Base-by-base conservation (phyloP, 495 filamentous ascomycete species). In the Elaphomyces granulatus region DNA sequence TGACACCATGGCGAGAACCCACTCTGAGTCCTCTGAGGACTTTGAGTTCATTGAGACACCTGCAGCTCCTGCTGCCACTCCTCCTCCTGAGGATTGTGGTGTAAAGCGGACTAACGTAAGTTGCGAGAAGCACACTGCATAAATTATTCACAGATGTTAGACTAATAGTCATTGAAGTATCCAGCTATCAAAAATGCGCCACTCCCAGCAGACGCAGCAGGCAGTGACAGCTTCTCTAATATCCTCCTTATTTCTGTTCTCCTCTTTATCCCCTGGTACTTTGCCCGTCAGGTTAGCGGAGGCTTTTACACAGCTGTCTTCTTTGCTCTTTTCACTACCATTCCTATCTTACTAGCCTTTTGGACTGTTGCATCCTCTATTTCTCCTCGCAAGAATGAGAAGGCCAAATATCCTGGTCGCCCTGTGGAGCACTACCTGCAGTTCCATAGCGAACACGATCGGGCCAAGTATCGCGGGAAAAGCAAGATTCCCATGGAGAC, bases 41-140 rank as follows among this genome's bases (percentile, higher is more conserved):
- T 77, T 80, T 56, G 77, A 80, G 57, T 80, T 74, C 58, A 72
- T 80, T 39, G 60, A 74, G 46, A 81, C 77, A 42, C 77, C 77
- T 42, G 56, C 70, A 34, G 75, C 71, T 43, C 59, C 66, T 15
- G 57, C 58, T 20, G 64, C 63, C 23, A 55, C 54, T 26, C 61
- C 64, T 9, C 59, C 68, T 21, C 43, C 59, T 9, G 60, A 68
- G 37, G 58, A 72, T 35, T 75, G 65, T 47, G 74, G 74, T 39
- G 74, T 78, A 21, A 52, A 63, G 36, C 75, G 71, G 14, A 78
- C 74, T n/a, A 63, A 66, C 34, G 74, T 77, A 58, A 45, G 64
- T 49, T 38, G 14, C 15, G 20, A 41, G 34, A 32, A 39, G 32
- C 19, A 28, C 20, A 20, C 34, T 40, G 40, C 17, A 23, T 16